These are phyloP conservation scores for Moniliophthora roreri DNA, from an alignment of 1,284 basidiomycete genomes.

Conservation along the genomic window DNA sequence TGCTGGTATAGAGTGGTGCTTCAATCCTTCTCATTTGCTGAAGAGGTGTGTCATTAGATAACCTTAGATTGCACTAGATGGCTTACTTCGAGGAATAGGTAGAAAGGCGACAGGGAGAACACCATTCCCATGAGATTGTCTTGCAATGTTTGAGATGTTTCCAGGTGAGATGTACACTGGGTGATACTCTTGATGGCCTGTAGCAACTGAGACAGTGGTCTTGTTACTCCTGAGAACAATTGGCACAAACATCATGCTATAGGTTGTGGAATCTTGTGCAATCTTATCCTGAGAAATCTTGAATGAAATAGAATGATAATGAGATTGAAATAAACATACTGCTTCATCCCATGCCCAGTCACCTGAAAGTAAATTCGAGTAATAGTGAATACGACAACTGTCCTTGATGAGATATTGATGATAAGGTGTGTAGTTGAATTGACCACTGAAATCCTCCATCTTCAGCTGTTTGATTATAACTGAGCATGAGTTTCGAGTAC, in stretches of 20 bases:
- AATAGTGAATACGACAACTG: no score
- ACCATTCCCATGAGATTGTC: constrained; percentile 20
- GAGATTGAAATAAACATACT: background rate
- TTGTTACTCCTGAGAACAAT: constrained; percentile 36
- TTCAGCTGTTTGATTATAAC: constrained; percentile 16
- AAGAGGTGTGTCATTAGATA: no score
- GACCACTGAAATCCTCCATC: constrained; percentile 24
- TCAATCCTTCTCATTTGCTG: background rate
- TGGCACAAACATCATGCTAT: constrained; percentile 29
- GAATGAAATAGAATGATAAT: background rate
- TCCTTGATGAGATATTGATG: no score
- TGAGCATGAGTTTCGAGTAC: background rate
- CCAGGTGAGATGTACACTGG: no score
- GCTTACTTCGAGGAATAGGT: constrained; percentile 24
- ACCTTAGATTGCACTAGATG: background rate
- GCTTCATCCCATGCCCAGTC: constrained; percentile 23
- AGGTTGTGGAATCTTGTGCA: constrained; percentile 16
- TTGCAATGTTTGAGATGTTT: constrained; percentile 22
- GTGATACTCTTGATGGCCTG: constrained; percentile 31
- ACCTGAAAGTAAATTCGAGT: no score
- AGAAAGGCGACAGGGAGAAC: constrained; percentile 24
- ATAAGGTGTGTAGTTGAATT: no score
- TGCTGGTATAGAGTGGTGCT: no score
- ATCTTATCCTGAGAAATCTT: constrained; percentile 22
- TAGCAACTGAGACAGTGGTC: constrained; percentile 33